These are phyloP conservation scores for Aspergillus jensenii DNA, from an alignment of 2,329 filamentous ascomycete genomes.

Conservation along the genomic window DNA sequence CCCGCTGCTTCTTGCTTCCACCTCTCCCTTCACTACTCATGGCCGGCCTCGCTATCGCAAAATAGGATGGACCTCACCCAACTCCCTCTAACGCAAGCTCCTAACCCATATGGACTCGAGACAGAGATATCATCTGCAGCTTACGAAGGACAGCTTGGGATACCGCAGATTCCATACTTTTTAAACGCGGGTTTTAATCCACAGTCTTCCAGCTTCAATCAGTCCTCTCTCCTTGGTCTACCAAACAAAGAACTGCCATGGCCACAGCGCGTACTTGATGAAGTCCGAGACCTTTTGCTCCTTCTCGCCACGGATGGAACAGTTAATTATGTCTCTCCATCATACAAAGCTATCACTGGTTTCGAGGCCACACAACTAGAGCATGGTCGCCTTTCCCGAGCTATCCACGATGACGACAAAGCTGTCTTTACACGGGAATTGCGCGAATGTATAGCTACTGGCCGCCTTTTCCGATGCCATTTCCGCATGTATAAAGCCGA, in stretches of 20 bases:
- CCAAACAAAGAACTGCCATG: slow-evolving; percentile 60
- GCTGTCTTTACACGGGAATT: slow-evolving; percentile 82
- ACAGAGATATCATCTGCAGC: background rate
- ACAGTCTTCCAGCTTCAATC: slow-evolving; percentile 10
- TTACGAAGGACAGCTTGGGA: background rate
- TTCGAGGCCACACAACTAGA: slow-evolving; percentile 70
- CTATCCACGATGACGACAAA: slow-evolving; percentile 83
- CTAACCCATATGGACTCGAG: slow-evolving; percentile 5
- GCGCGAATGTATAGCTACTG: slow-evolving; percentile 81
- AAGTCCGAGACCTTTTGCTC: slow-evolving; percentile 83
- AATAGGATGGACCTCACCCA: slow-evolving; percentile 10
- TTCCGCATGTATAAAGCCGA: slow-evolving; percentile 79
- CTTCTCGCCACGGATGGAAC: slow-evolving; percentile 82
- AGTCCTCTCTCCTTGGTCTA: slow-evolving; percentile 59
- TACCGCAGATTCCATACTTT: background rate
- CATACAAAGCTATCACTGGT: slow-evolving; percentile 71
- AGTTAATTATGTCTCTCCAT: slow-evolving; percentile 83
- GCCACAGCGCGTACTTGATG: slow-evolving; percentile 85
- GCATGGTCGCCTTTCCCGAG: slow-evolving; percentile 74
- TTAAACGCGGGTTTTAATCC: background rate
- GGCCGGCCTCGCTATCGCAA: background rate
- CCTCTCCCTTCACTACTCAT: background rate
- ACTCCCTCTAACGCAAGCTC: background rate
- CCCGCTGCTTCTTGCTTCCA: background rate
- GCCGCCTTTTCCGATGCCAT: slow-evolving; percentile 78